Base-by-base conservation (phyloP, 805 yeast species). In the Tetrapisispora phaffii region DNA sequence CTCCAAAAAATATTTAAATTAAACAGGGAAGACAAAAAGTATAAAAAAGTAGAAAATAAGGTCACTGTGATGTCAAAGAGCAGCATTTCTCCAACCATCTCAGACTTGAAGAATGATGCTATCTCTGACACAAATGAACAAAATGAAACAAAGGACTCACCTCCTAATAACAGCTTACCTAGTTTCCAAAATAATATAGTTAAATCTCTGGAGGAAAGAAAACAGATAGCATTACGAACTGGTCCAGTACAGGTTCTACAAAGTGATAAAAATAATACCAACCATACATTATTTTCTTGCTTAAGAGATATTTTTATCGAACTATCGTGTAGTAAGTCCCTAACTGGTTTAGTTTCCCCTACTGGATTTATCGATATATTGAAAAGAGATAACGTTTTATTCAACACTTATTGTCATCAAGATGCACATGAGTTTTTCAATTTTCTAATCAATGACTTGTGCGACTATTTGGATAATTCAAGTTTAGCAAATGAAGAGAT, bases 341-440 rank as follows among this genome's bases (percentile, higher is more conserved):
- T 74, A 17, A 79, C 76, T 1, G 97, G 97, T 4, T 87, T 93
- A 2, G 88, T 87, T 0, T 83, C 95, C 1, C 96, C 97, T 0
- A 67, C 71, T 23, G 73, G 76, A 51, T 75, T 93, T 44, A 76
- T 93, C 36, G 82, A 79, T 38, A 81, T 82, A 42, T 68, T 90
- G 43, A 90, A 87, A 60, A 75, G 75, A 45, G 89, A 85, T 50
- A 93, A 90, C 62, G 87, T 81, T 54, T 69, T 90, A 55, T 90
- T 93, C 63, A 71, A 95, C 50, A 82, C 86, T 47, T 80, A 85
- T 40, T 89, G 87, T 96, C 98, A 90, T 62, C 98, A 90, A 60
- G 98, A 90, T 69, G 97, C 97, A 9, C 98, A 90, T 65, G 98
- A 90, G 65, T 90, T 93, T 63, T 73, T 89, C 58, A 89, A 89